These are phyloP conservation scores for Rhizoclosmatium globosum DNA, from an alignment of 192 early-diverging fungal genomes.

Conservation along the genomic window DNA sequence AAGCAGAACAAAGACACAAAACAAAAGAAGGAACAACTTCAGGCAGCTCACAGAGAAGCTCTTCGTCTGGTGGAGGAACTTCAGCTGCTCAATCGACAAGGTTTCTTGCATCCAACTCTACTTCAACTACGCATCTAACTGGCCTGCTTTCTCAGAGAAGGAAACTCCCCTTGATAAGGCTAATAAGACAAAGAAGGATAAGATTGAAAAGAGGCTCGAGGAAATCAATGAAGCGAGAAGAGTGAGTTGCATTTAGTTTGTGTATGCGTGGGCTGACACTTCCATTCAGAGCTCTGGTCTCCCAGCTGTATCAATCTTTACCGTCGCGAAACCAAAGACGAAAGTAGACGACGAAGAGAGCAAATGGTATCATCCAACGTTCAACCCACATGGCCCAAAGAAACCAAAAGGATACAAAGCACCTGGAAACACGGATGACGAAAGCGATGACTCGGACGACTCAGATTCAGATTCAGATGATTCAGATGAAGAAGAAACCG, in stretches of 20 bases:
- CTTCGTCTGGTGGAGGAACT: conserved; percentile 63
- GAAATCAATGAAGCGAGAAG: conserved; percentile 68
- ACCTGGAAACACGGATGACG: no score
- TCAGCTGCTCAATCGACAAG: conserved; percentile 48
- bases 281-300: neutral
- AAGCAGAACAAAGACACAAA: conserved; percentile 72
- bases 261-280: conserved; percentile 22
- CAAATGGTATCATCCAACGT: conserved; percentile 58
- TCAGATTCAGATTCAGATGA: conserved; percentile 36
- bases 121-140: neutral
- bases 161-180: conserved; percentile 54
- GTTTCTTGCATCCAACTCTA: conserved; percentile 40
- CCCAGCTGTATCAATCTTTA: neutral
- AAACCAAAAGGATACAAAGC: conserved; percentile 29
- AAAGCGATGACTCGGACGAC: conserved; percentile 6
- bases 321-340: conserved; percentile 24
- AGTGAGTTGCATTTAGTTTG: conserved; percentile 40
- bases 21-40: conserved; percentile 60
- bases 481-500: conserved; percentile 21
- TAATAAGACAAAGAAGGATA: conserved; percentile 50
- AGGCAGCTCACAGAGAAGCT: conserved; percentile 65
- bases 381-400: conserved; percentile 56
- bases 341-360: conserved; percentile 34
- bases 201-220: conserved; percentile 55
- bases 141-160: conserved; percentile 39